Evolutionary conservation across 2,329 filamentous ascomycete species (phyloP).

Genomic region (Alternaria tenuissima): DNA sequence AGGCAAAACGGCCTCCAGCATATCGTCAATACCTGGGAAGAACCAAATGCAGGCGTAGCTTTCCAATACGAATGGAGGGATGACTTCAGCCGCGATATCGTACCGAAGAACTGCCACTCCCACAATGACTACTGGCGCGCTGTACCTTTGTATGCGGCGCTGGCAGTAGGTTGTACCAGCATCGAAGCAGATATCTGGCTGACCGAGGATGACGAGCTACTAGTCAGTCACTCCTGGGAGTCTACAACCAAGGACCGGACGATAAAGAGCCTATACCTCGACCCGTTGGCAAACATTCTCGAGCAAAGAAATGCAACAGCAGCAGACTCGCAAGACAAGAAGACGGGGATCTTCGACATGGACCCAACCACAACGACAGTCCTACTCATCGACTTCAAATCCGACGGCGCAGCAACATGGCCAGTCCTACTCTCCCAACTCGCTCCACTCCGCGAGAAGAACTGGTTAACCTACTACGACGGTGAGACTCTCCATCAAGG

Average conservation of each 20-base stretch:
- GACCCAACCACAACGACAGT: slow-evolving; percentile 57
- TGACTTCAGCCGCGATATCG: slow-evolving; percentile 50
- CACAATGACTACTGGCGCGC: slow-evolving; percentile 57
- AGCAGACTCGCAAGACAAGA: slow-evolving; percentile 26
- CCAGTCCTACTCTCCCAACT: slow-evolving; percentile 64
- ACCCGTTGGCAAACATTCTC: slow-evolving; percentile 55
- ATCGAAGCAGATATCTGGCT: slow-evolving; percentile 48
- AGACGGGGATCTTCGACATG: slow-evolving; percentile 61
- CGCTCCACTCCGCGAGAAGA: slow-evolving; percentile 64
- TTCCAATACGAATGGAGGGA: slow-evolving; percentile 44
- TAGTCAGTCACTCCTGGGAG: slow-evolving; percentile 39
- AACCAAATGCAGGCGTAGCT: slow-evolving; percentile 30
- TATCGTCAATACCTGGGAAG: slow-evolving; percentile 38
- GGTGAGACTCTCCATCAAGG: slow-evolving; percentile 60
- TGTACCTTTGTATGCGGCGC: slow-evolving; percentile 51
- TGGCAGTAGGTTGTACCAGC: slow-evolving; percentile 50
- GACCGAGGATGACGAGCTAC: slow-evolving; percentile 33
- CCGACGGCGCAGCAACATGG: slow-evolving; percentile 61
- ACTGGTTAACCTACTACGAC: slow-evolving; percentile 61
- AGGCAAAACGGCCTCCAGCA: slow-evolving; percentile 32
- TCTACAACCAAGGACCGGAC: slow-evolving; percentile 31
- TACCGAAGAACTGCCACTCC: slow-evolving; percentile 51
- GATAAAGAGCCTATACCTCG: slow-evolving; percentile 36
- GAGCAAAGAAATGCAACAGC: slow-evolving; percentile 36
- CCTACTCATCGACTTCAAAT: slow-evolving; percentile 76